Evolutionary conservation across 768 basidiomycete genomes (phyloP).

Genomic region (Russula griseocarnosa): DNA sequence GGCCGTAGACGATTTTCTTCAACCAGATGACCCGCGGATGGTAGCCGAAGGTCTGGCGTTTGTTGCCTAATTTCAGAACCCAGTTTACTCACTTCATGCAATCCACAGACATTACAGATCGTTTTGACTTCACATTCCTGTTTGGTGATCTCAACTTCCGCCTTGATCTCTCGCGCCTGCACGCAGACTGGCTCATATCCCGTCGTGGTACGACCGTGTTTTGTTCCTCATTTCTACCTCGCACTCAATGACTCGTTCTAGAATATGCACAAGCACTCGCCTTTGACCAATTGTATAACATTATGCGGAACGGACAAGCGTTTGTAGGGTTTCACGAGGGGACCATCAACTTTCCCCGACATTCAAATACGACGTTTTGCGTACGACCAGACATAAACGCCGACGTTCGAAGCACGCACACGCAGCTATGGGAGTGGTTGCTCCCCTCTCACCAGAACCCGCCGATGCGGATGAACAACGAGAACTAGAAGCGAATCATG

Average conservation of each 20-base stretch:
- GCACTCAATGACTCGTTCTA: constrained; percentile 31
- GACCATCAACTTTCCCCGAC: constrained; percentile 85
- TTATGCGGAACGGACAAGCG: constrained; percentile 65
- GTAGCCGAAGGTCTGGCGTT: constrained; percentile 60
- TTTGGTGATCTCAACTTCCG: constrained; percentile 93
- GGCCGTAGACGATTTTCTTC: constrained; percentile 71
- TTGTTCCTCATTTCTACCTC: neutral
- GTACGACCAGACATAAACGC: constrained; percentile 49
- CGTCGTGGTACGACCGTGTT: constrained; percentile 53
- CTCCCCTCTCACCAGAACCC: neutral
- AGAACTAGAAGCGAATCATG: constrained; percentile 36
- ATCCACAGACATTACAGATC: constrained; percentile 70
- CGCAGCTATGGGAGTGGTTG: constrained; percentile 29
- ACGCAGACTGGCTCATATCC: constrained; percentile 92
- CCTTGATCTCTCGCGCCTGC: constrained; percentile 80
- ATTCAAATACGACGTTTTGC: constrained; percentile 86
- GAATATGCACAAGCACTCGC: constrained; percentile 82
- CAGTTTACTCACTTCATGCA: constrained; percentile 19
- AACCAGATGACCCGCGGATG: constrained; percentile 56
- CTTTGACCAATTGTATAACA: constrained; percentile 80
- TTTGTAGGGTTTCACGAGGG: constrained; percentile 82
- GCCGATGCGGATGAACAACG: constrained; percentile 31
- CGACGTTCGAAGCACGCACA: constrained; percentile 37
- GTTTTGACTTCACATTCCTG: constrained; percentile 84
- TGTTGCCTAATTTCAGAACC: constrained; percentile 13